Conservation (phyloP, 306 rosid genomes). For the Dryas alaskensis region DNA sequence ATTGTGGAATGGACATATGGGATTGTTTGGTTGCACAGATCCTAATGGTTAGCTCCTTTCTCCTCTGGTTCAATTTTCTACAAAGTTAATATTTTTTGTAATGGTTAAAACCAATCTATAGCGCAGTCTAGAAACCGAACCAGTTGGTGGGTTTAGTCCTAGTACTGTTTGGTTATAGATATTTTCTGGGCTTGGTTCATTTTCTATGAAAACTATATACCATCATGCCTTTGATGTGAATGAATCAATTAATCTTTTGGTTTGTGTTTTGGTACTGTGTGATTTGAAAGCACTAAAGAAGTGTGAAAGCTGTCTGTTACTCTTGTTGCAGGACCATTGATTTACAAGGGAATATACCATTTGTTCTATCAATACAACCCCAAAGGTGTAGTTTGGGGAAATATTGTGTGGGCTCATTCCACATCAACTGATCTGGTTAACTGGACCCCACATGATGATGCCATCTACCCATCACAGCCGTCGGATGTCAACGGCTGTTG, state of each 20-base stretch:
- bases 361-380: constrained; percentile 83
- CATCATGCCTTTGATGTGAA: background rate
- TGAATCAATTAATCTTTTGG: background rate
- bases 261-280: background rate
- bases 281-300: background rate
- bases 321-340: constrained; percentile 54
- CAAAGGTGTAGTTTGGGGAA: constrained; percentile 69
- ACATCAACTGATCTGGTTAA: constrained; percentile 72
- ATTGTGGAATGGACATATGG: constrained; percentile 34
- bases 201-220: background rate
- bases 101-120: background rate
- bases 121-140: too few species aligned
- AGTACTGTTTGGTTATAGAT: too few species aligned
- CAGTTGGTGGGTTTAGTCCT: too few species aligned
- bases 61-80: constrained; percentile 2
- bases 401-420: constrained; percentile 88
- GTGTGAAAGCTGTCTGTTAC: too few species aligned
- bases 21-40: constrained; percentile 49
- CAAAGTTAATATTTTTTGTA: background rate
- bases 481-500: constrained; percentile 76
- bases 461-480: constrained; percentile 60
- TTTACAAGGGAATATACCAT: constrained; percentile 66
- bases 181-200: constrained; percentile 8
- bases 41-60: constrained; percentile 71
- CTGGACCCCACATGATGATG: constrained; percentile 65